phyloP scores from a whole-genome alignment of 2,329 filamentous ascomycete genomes.

The Mycosphaerella sp. region DNA sequence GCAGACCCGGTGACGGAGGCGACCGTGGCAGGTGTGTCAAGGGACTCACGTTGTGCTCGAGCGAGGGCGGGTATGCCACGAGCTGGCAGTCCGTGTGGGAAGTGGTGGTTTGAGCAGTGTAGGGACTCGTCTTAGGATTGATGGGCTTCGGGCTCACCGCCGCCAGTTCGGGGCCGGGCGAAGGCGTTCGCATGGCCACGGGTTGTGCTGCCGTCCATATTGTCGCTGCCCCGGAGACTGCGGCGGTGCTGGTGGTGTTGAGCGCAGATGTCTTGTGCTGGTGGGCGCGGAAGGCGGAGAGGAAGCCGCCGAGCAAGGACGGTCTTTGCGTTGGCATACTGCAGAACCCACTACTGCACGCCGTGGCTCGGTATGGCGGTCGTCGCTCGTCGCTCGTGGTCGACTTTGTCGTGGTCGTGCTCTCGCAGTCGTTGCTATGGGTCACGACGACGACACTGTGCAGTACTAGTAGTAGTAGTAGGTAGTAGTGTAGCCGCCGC shows the following conservation, averaged over 20 bases:
- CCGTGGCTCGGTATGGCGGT: not conserved
- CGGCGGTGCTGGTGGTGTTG: slow-evolving; percentile 20
- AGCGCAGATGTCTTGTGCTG: slow-evolving; percentile 48
- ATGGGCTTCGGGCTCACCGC: slow-evolving; percentile 42
- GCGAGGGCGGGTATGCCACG: slow-evolving; percentile 33
- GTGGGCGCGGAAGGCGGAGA: slow-evolving; percentile 61
- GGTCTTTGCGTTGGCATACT: slow-evolving; percentile 57
- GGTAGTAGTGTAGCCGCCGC: slow-evolving; percentile 5
- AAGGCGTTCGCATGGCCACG: slow-evolving; percentile 13
- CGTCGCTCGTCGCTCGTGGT: not conserved
- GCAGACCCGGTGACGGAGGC: slow-evolving; percentile 31
- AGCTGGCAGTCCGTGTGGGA: slow-evolving; percentile 37
- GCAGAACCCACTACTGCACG: not conserved
- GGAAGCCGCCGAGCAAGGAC: slow-evolving; percentile 59
- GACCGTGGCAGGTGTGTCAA: slow-evolving; percentile 34
- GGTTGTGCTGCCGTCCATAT: slow-evolving; percentile 27
- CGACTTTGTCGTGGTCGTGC: no score
- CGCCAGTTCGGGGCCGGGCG: slow-evolving; percentile 17
- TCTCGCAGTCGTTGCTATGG: no score
- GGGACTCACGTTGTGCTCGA: slow-evolving; percentile 35
- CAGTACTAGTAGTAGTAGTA: not conserved
- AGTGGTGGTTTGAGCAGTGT: slow-evolving; percentile 21
- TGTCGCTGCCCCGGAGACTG: slow-evolving; percentile 35
- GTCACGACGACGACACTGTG: not conserved
- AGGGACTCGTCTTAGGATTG: slow-evolving; percentile 39